phyloP scores from a whole-genome alignment of 1,284 basidiomycete genomes.

The Trichosporon sp. region DNA sequence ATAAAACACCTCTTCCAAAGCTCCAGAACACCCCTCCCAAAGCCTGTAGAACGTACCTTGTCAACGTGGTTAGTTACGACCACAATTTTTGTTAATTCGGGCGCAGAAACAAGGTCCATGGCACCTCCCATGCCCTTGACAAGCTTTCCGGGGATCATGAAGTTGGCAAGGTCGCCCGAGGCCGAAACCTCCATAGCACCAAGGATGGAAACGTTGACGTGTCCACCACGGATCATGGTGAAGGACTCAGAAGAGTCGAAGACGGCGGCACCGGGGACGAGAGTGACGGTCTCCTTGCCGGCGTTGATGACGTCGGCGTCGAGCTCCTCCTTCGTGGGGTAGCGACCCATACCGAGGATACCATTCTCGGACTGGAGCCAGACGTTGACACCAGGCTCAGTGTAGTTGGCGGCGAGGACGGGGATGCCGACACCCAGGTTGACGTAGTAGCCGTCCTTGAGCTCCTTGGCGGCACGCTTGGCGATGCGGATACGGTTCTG shows the following conservation, averaged over 20 bases:
- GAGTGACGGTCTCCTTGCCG: slow-evolving; percentile 90
- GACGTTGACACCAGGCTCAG: slow-evolving; percentile 71
- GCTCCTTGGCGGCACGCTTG: slow-evolving; percentile 72
- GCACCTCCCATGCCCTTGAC: slow-evolving; percentile 90
- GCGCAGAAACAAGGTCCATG: slow-evolving; percentile 92
- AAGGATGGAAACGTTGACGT: slow-evolving; percentile 87
- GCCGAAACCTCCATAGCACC: slow-evolving; percentile 89
- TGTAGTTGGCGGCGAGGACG: slow-evolving; percentile 80
- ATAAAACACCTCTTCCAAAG: background rate
- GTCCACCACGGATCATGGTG: slow-evolving; percentile 93
- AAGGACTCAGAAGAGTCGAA: slow-evolving; percentile 65
- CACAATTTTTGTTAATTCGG: slow-evolving; percentile 64
- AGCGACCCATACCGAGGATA: slow-evolving; percentile 90
- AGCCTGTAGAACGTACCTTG: slow-evolving; percentile 3
- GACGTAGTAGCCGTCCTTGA: slow-evolving; percentile 80
- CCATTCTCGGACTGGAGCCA: slow-evolving; percentile 95
- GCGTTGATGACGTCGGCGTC: slow-evolving; percentile 94
- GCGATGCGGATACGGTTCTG: slow-evolving; percentile 66
- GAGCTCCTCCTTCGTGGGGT: slow-evolving; percentile 78
- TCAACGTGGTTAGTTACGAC: slow-evolving; percentile 55
- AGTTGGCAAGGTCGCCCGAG: slow-evolving; percentile 88
- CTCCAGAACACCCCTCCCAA: background rate
- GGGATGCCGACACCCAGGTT: slow-evolving; percentile 79
- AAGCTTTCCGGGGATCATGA: slow-evolving; percentile 93
- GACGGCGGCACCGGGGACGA: slow-evolving; percentile 83